These are phyloP conservation scores for Neonectria faginata DNA, from an alignment of 2,329 filamentous ascomycete species.

Conservation along the genomic window DNA sequence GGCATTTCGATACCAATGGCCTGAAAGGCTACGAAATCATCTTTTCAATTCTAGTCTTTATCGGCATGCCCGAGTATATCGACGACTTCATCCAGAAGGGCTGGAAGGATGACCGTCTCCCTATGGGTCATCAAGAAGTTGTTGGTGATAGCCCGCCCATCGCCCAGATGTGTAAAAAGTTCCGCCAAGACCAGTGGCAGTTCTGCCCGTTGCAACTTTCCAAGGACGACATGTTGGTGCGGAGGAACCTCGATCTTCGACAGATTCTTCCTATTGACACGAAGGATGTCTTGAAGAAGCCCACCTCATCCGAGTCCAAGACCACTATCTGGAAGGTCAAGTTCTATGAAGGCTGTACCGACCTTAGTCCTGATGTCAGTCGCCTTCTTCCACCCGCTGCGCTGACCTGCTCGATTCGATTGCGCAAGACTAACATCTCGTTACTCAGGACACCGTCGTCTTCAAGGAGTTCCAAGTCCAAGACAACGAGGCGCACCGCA, in stretches of 20 bases:
- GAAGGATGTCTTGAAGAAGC: neutral
- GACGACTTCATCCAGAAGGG: neutral
- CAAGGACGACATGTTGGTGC: neutral
- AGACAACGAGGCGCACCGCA: constrained; percentile 10
- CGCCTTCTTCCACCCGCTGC: too few species aligned
- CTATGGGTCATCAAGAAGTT: neutral
- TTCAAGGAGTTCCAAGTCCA: constrained; percentile 29
- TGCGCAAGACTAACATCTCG: neutral
- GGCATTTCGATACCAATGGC: neutral
- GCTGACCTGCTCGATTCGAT: too few species aligned
- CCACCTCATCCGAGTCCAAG: neutral
- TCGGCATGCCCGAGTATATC: constrained; percentile 13
- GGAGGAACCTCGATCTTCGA: neutral
- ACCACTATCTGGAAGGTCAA: constrained; percentile 10
- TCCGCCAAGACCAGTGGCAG: constrained; percentile 25
- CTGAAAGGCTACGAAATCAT: constrained; percentile 20
- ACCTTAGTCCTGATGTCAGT: neutral
- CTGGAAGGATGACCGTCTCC: constrained; percentile 20
- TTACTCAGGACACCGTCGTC: constrained; percentile 19
- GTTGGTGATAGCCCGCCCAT: neutral
- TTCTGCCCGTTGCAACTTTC: constrained; percentile 28
- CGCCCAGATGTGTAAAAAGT: neutral
- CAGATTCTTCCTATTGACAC: constrained; percentile 31
- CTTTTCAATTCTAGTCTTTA: constrained; percentile 34
- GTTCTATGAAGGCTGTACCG: constrained; percentile 18